Evolutionary conservation across 306 rosid genomes (phyloP).

Genomic region (Vigna mungo): DNA sequence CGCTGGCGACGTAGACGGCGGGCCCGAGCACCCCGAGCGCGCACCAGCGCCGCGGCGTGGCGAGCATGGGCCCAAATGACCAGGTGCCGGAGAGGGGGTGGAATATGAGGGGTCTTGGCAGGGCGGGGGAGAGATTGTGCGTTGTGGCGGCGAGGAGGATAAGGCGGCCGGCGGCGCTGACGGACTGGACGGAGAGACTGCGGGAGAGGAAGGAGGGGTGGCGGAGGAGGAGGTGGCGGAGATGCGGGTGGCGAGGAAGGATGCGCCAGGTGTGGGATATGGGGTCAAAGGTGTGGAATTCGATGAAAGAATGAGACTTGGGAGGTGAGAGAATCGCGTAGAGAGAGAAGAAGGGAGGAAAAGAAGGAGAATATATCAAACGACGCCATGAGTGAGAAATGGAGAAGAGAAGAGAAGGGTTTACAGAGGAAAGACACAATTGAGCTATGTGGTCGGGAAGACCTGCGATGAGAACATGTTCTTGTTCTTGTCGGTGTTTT

Average conservation of each 20-base stretch:
- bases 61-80: slow-evolving; percentile 60
- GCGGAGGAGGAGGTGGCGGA: slow-evolving; percentile 59
- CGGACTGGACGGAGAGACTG: slow-evolving; percentile 68
- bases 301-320: background rate
- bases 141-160: slow-evolving; percentile 82
- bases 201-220: slow-evolving; percentile 93
- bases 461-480: slow-evolving; percentile 60
- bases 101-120: slow-evolving; percentile 70
- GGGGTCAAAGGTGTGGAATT: slow-evolving; percentile 66
- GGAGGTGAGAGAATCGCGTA: slow-evolving; percentile 59
- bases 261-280: slow-evolving; percentile 57
- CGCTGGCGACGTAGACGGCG: slow-evolving; percentile 73
- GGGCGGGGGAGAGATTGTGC: slow-evolving; percentile 63
- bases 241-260: slow-evolving; percentile 65
- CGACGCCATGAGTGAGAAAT: slow-evolving; percentile 80
- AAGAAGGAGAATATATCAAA: slow-evolving; percentile 68
- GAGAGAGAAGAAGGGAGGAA: slow-evolving; percentile 75
- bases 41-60: slow-evolving; percentile 84
- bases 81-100: slow-evolving; percentile 53
- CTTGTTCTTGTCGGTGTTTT: background rate
- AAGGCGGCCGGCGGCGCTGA: slow-evolving; percentile 58
- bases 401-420: slow-evolving; percentile 61
- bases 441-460: slow-evolving; percentile 87
- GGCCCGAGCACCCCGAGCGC: slow-evolving; percentile 52
- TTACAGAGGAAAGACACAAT: slow-evolving; percentile 54